These are phyloP conservation scores for Neophaeococcomyces aloes DNA, from an alignment of 2,329 filamentous ascomycete genomes.

Conservation along the genomic window DNA sequence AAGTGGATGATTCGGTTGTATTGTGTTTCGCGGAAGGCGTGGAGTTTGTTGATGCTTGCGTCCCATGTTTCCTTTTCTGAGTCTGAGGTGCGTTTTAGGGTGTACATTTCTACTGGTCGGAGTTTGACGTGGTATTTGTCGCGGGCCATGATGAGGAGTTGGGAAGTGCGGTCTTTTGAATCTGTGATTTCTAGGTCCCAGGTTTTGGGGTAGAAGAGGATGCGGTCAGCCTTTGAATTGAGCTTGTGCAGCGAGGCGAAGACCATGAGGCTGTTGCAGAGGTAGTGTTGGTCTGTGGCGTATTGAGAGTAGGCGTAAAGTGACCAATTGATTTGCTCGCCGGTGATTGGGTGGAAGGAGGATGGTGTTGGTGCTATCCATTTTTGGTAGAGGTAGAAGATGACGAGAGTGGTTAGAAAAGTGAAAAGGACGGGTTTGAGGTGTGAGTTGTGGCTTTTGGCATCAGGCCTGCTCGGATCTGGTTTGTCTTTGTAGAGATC, in stretches of 20 bases:
- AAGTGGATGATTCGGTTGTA: constrained; percentile 49
- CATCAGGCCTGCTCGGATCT: too few species aligned
- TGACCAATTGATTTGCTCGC: constrained; percentile 29
- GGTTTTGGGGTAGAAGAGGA: constrained; percentile 33
- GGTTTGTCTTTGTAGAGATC: too few species aligned
- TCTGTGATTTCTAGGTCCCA: constrained; percentile 27
- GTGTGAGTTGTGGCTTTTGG: too few species aligned
- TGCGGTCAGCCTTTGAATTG: constrained; percentile 30
- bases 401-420: too few species aligned
- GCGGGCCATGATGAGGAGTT: constrained; percentile 39
- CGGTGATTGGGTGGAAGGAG: neutral
- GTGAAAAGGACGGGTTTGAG: too few species aligned
- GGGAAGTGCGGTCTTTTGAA: constrained; percentile 24
- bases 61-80: constrained; percentile 44
- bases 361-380: too few species aligned
- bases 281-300: constrained; percentile 31
- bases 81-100: constrained; percentile 22
- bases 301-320: constrained; percentile 35
- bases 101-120: constrained; percentile 34
- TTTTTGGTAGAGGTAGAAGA: too few species aligned
- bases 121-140: constrained; percentile 42
- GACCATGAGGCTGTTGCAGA: constrained; percentile 35
- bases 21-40: constrained; percentile 56
- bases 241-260: constrained; percentile 32
- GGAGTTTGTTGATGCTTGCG: constrained; percentile 55